Evolutionary conservation across 768 basidiomycete species (phyloP), one percentile per base, ranked within the genome.

Genomic region (Amanita rubescens): DNA sequence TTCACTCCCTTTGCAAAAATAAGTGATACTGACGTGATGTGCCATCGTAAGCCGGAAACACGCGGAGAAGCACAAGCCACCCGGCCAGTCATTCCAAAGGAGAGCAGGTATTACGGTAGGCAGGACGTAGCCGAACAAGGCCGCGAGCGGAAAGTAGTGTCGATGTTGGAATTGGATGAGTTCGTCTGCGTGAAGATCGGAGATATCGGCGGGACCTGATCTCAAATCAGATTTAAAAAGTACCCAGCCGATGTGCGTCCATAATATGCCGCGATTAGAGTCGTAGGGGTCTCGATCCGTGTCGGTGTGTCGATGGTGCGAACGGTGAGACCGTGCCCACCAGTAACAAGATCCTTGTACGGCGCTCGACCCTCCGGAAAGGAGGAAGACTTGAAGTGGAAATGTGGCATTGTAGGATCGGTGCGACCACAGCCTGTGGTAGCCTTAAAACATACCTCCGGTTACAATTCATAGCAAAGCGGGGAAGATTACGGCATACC

Each of bases 231-330:
- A 82, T 63, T 87, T 86, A 67, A 90, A 78, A 57, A 93, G 62
- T 75, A 90, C 85, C 90, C 90, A 87, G n/a, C 85, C 85, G 41
- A 89, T 69, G 67, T 91, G 89, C 1, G 88, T 83, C 84, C 84
- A 87, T 41, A 86, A 72, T 51, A 90, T 71, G 19, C 89, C 89
- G 56, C 87, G 80, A 63, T 83, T 81, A 3, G 89, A 81, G 57
- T 87, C 81, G 71, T 93, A 92, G 14, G 90, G 90, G 67, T 93
- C 90, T 46, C 86, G 78, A 58, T 90, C 85, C 33, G 88, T 91
- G 69, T 93, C 90, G 58, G 89, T 90, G 61, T 91, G 77, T 57
- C 87, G 82, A 64, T 89, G 88, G 63, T 89, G 88, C 32, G 88
- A 87, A 53, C 90, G 83, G 67, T 93, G 90, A 7, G 85, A 80